A percentile compares a stretch with the other conserved stretches of the same genome.
Conservation (phyloP, 305 asterid species). For the Fraxinus velutina region DNA sequence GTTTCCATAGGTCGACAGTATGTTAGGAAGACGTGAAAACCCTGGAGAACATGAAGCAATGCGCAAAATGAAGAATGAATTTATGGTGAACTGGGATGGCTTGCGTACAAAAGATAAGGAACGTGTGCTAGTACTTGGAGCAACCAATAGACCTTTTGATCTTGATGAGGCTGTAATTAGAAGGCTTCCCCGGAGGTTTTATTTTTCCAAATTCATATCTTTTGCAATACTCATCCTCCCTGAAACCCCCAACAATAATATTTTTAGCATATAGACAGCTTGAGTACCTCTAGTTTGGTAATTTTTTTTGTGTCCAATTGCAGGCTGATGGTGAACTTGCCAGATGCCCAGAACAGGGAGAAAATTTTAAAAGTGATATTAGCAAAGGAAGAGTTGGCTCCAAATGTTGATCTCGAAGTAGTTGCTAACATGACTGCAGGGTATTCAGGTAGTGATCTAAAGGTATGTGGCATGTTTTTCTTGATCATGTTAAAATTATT, state of each 20-base stretch:
- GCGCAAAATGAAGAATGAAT: slow-evolving; percentile 94
- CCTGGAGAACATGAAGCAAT: slow-evolving; percentile 97
- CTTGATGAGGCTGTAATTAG: slow-evolving; percentile 92
- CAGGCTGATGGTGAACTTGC: slow-evolving; percentile 89
- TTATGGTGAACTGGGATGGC: slow-evolving; percentile 68
- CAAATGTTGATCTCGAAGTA: slow-evolving; percentile 63
- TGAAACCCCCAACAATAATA: neutral
- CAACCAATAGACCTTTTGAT: slow-evolving; percentile 89
- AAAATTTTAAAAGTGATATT: slow-evolving; percentile 66
- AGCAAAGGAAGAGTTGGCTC: slow-evolving; percentile 64
- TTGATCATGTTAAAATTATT: neutral
- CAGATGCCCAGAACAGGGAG: slow-evolving; percentile 69
- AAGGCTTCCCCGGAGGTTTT: slow-evolving; percentile 85
- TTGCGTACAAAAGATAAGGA: slow-evolving; percentile 87
- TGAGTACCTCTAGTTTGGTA: neutral
- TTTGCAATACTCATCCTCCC: neutral
- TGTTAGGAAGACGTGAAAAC: slow-evolving; percentile 89
- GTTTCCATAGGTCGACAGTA: slow-evolving; percentile 63
- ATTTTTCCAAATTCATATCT: slow-evolving; percentile 3
- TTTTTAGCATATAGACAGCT: neutral
- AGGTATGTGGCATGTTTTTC: slow-evolving; percentile 42
- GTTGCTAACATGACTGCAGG: slow-evolving; percentile 87
- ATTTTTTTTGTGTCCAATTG: slow-evolving; percentile 20
- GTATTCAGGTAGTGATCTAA: slow-evolving; percentile 90
- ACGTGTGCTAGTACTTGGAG: slow-evolving; percentile 84